phyloP scores from a whole-genome alignment of 1,284 basidiomycete species.

The Leccinum variabile region DNA sequence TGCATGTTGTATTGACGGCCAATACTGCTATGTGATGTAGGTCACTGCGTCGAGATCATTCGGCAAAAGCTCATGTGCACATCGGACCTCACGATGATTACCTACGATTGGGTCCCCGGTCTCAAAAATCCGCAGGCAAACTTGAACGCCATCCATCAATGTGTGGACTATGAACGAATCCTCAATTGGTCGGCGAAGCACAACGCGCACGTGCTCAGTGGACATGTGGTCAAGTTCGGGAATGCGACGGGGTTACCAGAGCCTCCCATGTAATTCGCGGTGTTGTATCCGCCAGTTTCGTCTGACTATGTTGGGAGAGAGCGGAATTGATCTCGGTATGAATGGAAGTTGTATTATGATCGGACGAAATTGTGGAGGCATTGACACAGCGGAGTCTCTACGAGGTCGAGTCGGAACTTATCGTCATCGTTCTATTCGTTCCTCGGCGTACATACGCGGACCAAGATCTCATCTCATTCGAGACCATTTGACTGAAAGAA shows the following conservation, averaged over 20 bases:
- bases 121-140: background rate
- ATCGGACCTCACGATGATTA: slow-evolving; percentile 2
- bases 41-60: slow-evolving; percentile 4
- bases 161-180: slow-evolving; percentile 2
- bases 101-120: background rate
- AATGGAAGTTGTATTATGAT: background rate
- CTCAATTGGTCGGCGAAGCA: background rate
- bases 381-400: background rate
- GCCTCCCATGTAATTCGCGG: background rate
- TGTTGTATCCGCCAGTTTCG: background rate
- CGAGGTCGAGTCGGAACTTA: no score
- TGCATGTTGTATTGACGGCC: background rate
- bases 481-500: no score
- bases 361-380: background rate
- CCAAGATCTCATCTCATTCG: no score
- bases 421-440: background rate
- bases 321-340: background rate
- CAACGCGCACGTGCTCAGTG: background rate
- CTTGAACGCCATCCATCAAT: background rate
- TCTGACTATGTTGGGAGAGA: background rate
- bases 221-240: slow-evolving; percentile 1
- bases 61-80: slow-evolving; percentile 6
- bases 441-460: background rate
- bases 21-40: background rate
- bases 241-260: background rate